Percentiles rank a stretch among this genome's conserved stretches.
Evolutionary conservation across 2,329 filamentous ascomycete genomes (phyloP).

Genomic region (Fusarium piperis): DNA sequence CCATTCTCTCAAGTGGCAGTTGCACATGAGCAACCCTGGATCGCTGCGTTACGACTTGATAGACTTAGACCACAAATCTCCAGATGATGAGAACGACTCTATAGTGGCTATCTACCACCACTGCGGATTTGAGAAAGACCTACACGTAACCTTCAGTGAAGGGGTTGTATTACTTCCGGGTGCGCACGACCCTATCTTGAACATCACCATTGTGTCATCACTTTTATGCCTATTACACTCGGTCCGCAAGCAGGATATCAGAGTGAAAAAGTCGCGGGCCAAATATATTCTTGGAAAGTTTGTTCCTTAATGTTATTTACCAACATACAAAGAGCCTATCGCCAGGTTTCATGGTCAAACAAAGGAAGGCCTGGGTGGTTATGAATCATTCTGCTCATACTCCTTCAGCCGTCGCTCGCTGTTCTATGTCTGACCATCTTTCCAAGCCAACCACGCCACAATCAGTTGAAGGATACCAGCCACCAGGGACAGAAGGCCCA

Average conservation of each 20-base stretch:
- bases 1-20: background rate
- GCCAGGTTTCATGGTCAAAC: background rate
- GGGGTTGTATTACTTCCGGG: background rate
- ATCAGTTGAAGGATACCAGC: background rate
- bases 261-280: background rate
- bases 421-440: background rate
- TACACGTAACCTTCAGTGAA: background rate
- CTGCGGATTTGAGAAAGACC: constrained; percentile 3
- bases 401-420: background rate
- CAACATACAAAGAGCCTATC: background rate
- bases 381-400: background rate
- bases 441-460: background rate
- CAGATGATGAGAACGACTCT: accelerated
- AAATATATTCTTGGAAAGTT: background rate
- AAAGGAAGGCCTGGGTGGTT: background rate
- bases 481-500: background rate
- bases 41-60: constrained; percentile 13
- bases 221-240: background rate
- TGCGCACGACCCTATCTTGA: background rate
- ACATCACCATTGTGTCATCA: background rate
- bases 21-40: background rate
- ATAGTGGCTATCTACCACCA: constrained; percentile 11
- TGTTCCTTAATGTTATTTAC: background rate
- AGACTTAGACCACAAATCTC: background rate
- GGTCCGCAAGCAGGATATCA: background rate